A percentile compares a stretch with the other conserved stretches of the same genome.
These are phyloP conservation scores for Sungouiella blattae DNA, from an alignment of 805 yeast species.

Conservation along the genomic window DNA sequence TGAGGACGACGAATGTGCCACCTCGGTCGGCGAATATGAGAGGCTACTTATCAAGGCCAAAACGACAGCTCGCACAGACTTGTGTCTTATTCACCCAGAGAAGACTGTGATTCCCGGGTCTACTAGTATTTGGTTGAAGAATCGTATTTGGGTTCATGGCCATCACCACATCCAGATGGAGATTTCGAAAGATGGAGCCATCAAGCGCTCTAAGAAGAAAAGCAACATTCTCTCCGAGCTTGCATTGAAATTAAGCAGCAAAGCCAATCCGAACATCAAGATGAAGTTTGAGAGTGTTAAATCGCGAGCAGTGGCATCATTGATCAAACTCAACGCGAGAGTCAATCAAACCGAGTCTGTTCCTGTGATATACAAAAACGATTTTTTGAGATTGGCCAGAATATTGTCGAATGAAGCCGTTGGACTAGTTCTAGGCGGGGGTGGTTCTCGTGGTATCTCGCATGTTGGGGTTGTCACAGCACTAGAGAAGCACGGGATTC, in stretches of 20 bases:
- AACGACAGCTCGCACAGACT: conserved; percentile 83
- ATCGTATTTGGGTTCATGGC: conserved; percentile 84
- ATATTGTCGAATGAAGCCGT: conserved; percentile 89
- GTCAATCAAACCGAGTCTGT: conserved; percentile 17
- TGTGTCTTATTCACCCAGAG: conserved; percentile 81
- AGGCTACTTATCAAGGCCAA: conserved; percentile 66
- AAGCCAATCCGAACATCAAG: conserved; percentile 32
- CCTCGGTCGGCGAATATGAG: conserved; percentile 84
- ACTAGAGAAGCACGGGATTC: conserved; percentile 86
- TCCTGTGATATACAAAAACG: conserved; percentile 43
- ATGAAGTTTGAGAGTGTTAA: conserved; percentile 30
- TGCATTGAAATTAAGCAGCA: conserved; percentile 31
- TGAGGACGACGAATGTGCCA: conserved; percentile 47
- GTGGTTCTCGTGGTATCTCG: conserved; percentile 93
- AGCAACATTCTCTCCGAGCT: conserved; percentile 29
- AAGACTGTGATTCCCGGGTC: conserved; percentile 80
- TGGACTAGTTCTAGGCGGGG: conserved; percentile 94
- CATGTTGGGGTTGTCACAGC: conserved; percentile 92
- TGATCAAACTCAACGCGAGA: conserved; percentile 23
- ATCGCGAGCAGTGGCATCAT: conserved; percentile 25
- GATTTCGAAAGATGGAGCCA: conserved; percentile 20
- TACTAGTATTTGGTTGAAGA: conserved; percentile 80
- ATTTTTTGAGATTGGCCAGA: conserved; percentile 85
- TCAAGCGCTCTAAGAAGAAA: conserved; percentile 15
- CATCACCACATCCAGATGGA: conserved; percentile 89